Base-by-base conservation (phyloP, 2,329 filamentous ascomycete genomes). In the Thielaviopsis punctulata region DNA sequence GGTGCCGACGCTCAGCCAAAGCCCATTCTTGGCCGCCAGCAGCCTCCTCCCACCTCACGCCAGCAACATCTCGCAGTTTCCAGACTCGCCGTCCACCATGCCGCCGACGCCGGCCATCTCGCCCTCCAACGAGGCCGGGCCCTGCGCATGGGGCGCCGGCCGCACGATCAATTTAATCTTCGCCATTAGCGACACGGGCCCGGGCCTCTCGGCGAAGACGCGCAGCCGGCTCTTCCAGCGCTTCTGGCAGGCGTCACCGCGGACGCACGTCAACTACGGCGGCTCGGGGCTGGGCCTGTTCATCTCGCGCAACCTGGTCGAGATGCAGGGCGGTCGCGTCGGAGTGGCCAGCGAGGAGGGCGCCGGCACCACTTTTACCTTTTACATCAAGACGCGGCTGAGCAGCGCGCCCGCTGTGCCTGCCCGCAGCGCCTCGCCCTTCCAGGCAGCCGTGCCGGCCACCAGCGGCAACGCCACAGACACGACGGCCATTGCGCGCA, bases 281-380 rank as follows among this genome's bases (percentile, higher is more conserved):
- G 82, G 82, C 7, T 82, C 77, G 0, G 82, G 82, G 0, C 66
- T 86, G 0, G 82, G 82, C 0, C 68, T 89, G 1, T 88, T 87
- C 66, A 88, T 89, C 61, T 86, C 80, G 4, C 73, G 83, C 36
- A 83, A 84, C 59, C 67, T 89, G 48, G 84, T 82, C 1, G 83
- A 88, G 61, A 67, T 88, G 48, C 84, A 88, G 65, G 84, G 84
- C 13, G 84, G 84, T 2, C 82, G 86, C 61, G 86, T 88, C 52
- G 83, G 83, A 7, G 82, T 88, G 2, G 72, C 74, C 1, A 85
- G 81, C 0, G 68, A 76, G 56, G 73, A 78, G 53, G 83, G 80
- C 12, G 70, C 77, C 36, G 84, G 84, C 39, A 85, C 80, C 63
- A 85, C 77, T 0, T 88, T 88, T 63, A 81, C 78, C 24, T 88